A percentile compares a stretch with the other conserved stretches of the same genome.
These are phyloP conservation scores for Aspergillus sparsus DNA, from an alignment of 495 filamentous ascomycete species.

Conservation along the genomic window DNA sequence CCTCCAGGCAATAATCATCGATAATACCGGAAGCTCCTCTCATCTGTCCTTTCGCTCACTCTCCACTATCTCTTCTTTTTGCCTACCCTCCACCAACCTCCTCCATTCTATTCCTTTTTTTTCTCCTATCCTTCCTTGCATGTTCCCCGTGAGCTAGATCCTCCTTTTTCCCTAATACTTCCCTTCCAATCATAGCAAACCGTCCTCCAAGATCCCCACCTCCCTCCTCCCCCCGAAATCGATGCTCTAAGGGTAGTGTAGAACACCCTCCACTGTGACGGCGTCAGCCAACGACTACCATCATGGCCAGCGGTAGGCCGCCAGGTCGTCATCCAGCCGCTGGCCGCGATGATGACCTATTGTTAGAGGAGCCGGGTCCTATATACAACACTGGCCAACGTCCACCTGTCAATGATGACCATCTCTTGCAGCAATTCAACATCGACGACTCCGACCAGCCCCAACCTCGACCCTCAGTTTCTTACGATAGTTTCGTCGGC, in stretches of 20 bases:
- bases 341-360: conserved; percentile 66
- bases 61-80: neutral
- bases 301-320: conserved; percentile 65
- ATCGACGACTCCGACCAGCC: conserved; percentile 63
- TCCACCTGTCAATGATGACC: conserved; percentile 74
- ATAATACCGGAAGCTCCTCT: neutral
- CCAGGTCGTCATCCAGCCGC: conserved; percentile 58
- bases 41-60: neutral
- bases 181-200: conserved; percentile 12
- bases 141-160: conserved; percentile 6
- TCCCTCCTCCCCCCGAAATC: conserved; percentile 25
- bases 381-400: conserved; percentile 70
- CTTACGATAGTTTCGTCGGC: conserved; percentile 94
- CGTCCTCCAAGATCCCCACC: too few relatives aligned
- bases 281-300: conserved; percentile 45
- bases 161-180: neutral
- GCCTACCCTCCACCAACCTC: neutral
- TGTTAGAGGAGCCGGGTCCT: conserved; percentile 69
- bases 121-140: conserved; percentile 12
- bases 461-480: conserved; percentile 76
- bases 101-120: neutral
- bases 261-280: conserved; percentile 32
- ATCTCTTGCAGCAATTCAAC: conserved; percentile 68
- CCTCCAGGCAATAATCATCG: conserved; percentile 11
- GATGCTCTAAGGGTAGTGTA: conserved; percentile 49